Conservation (phyloP, 164 flowering plant species). For the Vitis labrusca region DNA sequence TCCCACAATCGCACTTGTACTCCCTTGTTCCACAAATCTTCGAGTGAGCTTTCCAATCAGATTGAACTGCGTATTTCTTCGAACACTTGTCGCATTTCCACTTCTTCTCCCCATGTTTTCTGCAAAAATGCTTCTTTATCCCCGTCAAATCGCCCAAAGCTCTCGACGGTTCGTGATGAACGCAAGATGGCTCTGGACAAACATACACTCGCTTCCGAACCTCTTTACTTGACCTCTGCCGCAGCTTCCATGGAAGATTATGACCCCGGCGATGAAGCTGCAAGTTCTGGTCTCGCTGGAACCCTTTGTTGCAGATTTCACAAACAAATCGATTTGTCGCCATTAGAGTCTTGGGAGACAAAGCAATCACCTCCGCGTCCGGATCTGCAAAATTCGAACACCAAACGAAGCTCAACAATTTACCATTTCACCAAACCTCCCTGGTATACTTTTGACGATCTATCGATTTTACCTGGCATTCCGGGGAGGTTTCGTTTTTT, state of each 20-base stretch:
- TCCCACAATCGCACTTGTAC: constrained; percentile 72
- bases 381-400: constrained; percentile 45
- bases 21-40: constrained; percentile 70
- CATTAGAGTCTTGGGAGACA: constrained; percentile 61
- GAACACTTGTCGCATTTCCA: constrained; percentile 75
- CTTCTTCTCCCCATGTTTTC: constrained; percentile 77
- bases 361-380: constrained; percentile 69
- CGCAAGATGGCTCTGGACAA: constrained; percentile 61
- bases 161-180: constrained; percentile 63
- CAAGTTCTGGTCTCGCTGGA: constrained; percentile 68
- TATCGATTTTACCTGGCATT: constrained; percentile 52
- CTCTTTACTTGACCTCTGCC: constrained; percentile 60
- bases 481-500: constrained; percentile 72
- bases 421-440: too few species aligned
- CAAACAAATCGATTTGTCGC: constrained; percentile 73
- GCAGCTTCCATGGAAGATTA: constrained; percentile 69
- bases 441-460: too few species aligned
- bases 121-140: constrained; percentile 67
- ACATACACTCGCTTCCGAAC: constrained; percentile 61
- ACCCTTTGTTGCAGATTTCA: constrained; percentile 75
- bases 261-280: constrained; percentile 78
- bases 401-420: background rate
- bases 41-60: constrained; percentile 71
- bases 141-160: constrained; percentile 74
- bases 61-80: constrained; percentile 70